Percentiles rank a stretch among this genome's conserved stretches.
Evolutionary conservation across 108 stramenopile genomes (phyloP).

Genomic region (Pseudonitzschia pungens): DNA sequence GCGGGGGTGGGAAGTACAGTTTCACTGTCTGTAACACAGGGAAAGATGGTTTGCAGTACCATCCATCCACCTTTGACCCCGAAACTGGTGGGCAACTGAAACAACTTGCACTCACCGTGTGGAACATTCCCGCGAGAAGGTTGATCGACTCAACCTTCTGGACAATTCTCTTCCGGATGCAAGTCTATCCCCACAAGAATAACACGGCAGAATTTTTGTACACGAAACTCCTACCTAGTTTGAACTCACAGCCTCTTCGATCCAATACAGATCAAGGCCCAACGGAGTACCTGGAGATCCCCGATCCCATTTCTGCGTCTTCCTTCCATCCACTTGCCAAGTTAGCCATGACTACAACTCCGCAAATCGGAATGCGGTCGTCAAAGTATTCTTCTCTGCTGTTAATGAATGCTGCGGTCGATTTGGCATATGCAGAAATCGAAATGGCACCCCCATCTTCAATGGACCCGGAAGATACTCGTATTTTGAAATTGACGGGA

Average conservation of each 20-base stretch:
- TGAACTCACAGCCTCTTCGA: slow-evolving; percentile 79
- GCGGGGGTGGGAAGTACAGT: slow-evolving; percentile 67
- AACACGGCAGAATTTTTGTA: slow-evolving; percentile 84
- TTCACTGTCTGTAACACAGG: slow-evolving; percentile 90
- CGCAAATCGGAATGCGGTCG: slow-evolving; percentile 51
- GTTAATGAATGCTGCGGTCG: slow-evolving; percentile 87
- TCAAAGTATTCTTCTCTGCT: slow-evolving; percentile 69
- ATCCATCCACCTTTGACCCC: slow-evolving; percentile 77
- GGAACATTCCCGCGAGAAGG: slow-evolving; percentile 77
- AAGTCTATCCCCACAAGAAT: slow-evolving; percentile 83
- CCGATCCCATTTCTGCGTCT: slow-evolving; percentile 57
- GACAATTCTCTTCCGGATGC: slow-evolving; percentile 88
- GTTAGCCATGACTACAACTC: slow-evolving; percentile 76
- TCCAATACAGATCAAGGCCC: slow-evolving; percentile 82
- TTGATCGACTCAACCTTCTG: slow-evolving; percentile 86
- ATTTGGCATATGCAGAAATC: slow-evolving; percentile 76
- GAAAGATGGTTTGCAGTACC: slow-evolving; percentile 82
- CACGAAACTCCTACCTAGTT: slow-evolving; percentile 76
- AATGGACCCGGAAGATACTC: slow-evolving; percentile 89
- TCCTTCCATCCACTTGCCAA: slow-evolving; percentile 78
- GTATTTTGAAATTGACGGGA: slow-evolving; percentile 83
- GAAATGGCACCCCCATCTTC: slow-evolving; percentile 67
- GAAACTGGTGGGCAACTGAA: slow-evolving; percentile 81
- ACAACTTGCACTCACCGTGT: slow-evolving; percentile 83
- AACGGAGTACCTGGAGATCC: slow-evolving; percentile 71